A percentile compares a stretch with the other conserved stretches of the same genome.
phyloP scores from a whole-genome alignment of 495 filamentous ascomycete species.

The Penicillium parvum region DNA sequence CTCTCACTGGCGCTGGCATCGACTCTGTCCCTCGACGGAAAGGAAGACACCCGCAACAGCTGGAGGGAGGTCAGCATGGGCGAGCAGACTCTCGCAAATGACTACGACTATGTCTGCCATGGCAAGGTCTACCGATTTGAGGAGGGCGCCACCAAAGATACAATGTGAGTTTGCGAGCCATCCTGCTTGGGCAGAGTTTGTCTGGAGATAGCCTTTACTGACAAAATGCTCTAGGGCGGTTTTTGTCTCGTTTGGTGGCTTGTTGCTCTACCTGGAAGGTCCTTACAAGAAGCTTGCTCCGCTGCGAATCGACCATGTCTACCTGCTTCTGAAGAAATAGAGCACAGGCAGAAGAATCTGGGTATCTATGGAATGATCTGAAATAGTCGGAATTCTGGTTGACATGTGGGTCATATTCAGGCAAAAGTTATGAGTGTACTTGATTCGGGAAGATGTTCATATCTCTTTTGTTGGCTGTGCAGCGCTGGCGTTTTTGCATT shows the following conservation, averaged over 20 bases:
- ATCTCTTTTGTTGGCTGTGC: slow-evolving; percentile 25
- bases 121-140: slow-evolving; percentile 98
- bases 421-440: slow-evolving; percentile 17
- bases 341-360: slow-evolving; percentile 2
- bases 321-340: slow-evolving; percentile 89
- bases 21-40: slow-evolving; percentile 81
- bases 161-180: slow-evolving; percentile 61
- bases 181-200: background rate
- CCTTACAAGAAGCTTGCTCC: slow-evolving; percentile 95
- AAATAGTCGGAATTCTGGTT: background rate
- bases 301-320: slow-evolving; percentile 85
- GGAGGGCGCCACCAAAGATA: slow-evolving; percentile 71
- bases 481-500: slow-evolving; percentile 33
- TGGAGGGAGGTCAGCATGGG: slow-evolving; percentile 75
- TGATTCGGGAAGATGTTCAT: slow-evolving; percentile 16
- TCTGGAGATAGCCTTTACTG: background rate
- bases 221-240: slow-evolving; percentile 61
- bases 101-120: slow-evolving; percentile 95
- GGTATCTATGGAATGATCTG: slow-evolving; percentile 3
- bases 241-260: slow-evolving; percentile 86
- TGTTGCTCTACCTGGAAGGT: slow-evolving; percentile 85
- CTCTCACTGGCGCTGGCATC: slow-evolving; percentile 76
- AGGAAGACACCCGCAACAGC: slow-evolving; percentile 56
- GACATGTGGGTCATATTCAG: background rate
- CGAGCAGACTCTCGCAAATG: slow-evolving; percentile 78